Base-by-base conservation (phyloP, 306 rosid species). In the Cicer arietinum region DNA sequence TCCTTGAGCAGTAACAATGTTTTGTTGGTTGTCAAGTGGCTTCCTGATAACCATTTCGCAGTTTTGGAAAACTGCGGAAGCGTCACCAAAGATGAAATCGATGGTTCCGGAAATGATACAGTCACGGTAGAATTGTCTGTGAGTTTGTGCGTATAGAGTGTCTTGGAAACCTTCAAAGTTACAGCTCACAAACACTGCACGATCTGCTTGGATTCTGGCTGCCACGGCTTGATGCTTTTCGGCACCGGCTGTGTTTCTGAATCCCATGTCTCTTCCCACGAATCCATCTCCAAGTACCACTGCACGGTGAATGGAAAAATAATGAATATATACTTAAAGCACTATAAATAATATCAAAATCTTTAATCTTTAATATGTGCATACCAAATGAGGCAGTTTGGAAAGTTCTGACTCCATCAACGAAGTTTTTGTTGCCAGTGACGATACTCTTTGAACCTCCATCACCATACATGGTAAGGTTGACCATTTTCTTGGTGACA, bases 1-100 rank as follows among this genome's bases (percentile, higher is more conserved):
- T 0, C 95, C 95, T 3, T 93, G 95, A 2, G 97, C 98, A 0
- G 93, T 93, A 5, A 93, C 85, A 0, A 80, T 85, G 82, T 89
- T 93, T 18, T 76, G 76, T 13, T 93, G 90, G 50, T 86, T 86
- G 0, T 79, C 82, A 5, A 85, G 16, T 0, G 98, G 98, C 46
- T 85, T 89, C 2, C 90, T 79, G 0, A 88, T 5, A 9, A 81
- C 7, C 10, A 93, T 54, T 22, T 62, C 45, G 71, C 96, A 88
- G 80, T 89, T 89, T 16, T 93, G 98, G 80, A 93, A 84, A 10
- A 89, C 66, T 0, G 88, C 88, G 0, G 95, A 77, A 0, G 96
- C 97, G 8, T 93, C 93, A 0, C 98, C 98, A 6, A 90, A 86
- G 63, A 93, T 93, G 90, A 93, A 86, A 57, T 90, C 98, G 7